A percentile compares a stretch with the other conserved stretches of the same genome.
Conservation (phyloP, 208 protist species). For the Angomonas deanei region DNA sequence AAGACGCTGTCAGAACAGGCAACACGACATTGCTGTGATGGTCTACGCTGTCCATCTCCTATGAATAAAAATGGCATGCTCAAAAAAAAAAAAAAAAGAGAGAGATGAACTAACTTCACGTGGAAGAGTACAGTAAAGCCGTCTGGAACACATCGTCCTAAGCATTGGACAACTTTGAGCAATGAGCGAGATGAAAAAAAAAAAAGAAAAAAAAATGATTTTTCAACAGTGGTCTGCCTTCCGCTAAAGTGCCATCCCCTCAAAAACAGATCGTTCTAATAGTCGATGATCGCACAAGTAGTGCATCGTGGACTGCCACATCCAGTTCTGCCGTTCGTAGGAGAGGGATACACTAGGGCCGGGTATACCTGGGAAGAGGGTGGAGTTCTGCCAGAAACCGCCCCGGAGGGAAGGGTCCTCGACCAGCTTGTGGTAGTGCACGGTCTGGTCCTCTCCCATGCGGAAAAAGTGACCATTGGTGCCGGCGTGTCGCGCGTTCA, state of each 20-base stretch:
- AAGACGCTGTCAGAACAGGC: too few species aligned
- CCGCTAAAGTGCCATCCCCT: background rate
- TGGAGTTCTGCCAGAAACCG: slow-evolving; percentile 50
- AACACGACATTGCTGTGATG: too few species aligned
- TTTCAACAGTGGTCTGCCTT: background rate
- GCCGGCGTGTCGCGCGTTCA: slow-evolving; percentile 43
- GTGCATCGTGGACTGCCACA: slow-evolving; percentile 40
- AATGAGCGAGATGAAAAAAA: slow-evolving; percentile 6
- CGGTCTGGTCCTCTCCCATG: slow-evolving; percentile 66
- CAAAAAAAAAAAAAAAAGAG: too few species aligned
- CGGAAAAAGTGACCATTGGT: slow-evolving; percentile 68
- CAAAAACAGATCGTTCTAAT: background rate
- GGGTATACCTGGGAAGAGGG: slow-evolving; percentile 43
- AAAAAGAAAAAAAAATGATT: slow-evolving; percentile 7
- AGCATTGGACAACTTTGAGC: background rate
- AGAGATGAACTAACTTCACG: too few species aligned
- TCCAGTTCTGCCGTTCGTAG: slow-evolving; percentile 20
- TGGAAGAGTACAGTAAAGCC: too few species aligned
- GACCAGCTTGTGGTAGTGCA: slow-evolving; percentile 22
- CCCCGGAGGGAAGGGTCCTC: slow-evolving; percentile 10
- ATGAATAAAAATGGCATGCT: too few species aligned
- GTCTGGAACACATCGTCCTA: too few species aligned
- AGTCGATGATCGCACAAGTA: slow-evolving; percentile 16
- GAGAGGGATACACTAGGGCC: slow-evolving; percentile 41
- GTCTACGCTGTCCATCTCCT: too few species aligned